Base-by-base conservation (phyloP, 257 asterid genomes). In the Echium plantagineum region DNA sequence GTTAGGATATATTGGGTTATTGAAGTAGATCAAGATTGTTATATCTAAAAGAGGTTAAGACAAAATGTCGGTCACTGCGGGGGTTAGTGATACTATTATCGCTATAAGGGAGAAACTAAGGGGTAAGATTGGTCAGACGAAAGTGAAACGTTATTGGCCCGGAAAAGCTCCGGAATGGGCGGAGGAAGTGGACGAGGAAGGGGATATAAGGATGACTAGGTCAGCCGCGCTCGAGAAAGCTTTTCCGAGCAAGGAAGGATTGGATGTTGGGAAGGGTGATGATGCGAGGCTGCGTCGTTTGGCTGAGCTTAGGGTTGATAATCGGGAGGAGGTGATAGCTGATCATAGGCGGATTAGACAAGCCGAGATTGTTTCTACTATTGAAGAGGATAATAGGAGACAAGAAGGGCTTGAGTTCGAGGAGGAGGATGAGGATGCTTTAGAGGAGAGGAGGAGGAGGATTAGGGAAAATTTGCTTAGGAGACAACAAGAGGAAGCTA, bases 91-190 rank as follows among this genome's bases (percentile, higher is more conserved):
- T 64, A 70, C 93, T 0, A 76, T 88, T 8, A 91, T 85, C 55
- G 83, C 95, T 0, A 74, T 88, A 55, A 79, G 98, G 84, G 98
- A 91, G 61, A 91, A 91, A 72, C 98, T 91, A 32, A 78, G 93
- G 72, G 98, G 98, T 16, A 88, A 83, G 69, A 88, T 91, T 59
- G 96, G 95, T 63, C 95, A 83, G 69, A 91, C 98, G 26, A 88
- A 85, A 75, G 98, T 91, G 63, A 91, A 88, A 64, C 69, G 98
- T 61, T 88, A 91, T 68, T 91, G 96, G 98, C 94, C 98, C 0
- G 98, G 96, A 8, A 88, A 88, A 74, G 95, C 93, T 5, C 98
- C 96, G 1, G 98, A 91, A 75, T 91, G 96, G 96, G 95, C 95
- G 1, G 95, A 85, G 57, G 94, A 85, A 58, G 69, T 53, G 52